phyloP scores from a whole-genome alignment of 768 basidiomycete genomes.

The Punctularia strigosozonata region DNA sequence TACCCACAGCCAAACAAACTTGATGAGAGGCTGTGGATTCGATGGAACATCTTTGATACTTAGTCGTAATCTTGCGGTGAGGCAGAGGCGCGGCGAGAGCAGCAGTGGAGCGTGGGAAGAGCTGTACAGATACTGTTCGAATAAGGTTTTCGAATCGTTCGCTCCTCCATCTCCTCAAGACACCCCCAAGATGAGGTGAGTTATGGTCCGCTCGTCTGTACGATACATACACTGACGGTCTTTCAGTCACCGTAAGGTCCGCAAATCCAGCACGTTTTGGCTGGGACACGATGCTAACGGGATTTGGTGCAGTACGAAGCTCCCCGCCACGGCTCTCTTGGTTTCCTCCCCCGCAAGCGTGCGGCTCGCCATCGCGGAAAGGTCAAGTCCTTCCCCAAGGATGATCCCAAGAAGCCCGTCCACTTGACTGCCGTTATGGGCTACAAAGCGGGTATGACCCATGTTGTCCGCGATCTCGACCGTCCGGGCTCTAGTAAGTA shows the following conservation, averaged over 20 bases:
- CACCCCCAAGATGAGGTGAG: conserved; percentile 27
- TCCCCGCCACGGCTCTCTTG: conserved; percentile 95
- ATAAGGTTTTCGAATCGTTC: conserved; percentile 3
- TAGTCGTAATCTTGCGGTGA: no score
- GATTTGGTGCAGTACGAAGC: conserved; percentile 73
- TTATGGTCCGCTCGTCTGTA: conserved; percentile 1
- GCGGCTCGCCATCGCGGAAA: conserved; percentile 96
- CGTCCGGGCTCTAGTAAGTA: conserved; percentile 96
- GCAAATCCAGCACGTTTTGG: conserved; percentile 15
- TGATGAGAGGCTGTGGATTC: no score
- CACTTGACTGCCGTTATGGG: conserved; percentile 98
- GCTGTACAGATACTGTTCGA: no score
- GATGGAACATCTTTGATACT: no score
- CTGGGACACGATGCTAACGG: not conserved
- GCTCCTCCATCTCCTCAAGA: conserved; percentile 15
- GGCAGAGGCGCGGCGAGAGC: no score
- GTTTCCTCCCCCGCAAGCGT: conserved; percentile 94
- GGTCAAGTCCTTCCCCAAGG: conserved; percentile 99
- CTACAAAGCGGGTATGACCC: conserved; percentile 99
- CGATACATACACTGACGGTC: conserved; percentile 8
- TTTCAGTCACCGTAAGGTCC: conserved; percentile 79
- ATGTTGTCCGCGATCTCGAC: conserved; percentile 97
- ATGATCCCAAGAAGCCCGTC: conserved; percentile 98
- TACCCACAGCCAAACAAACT: no score
- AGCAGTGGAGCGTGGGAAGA: no score